A percentile compares a stretch with the other conserved stretches of the same genome.
phyloP scores from a whole-genome alignment of 1,284 basidiomycete species.

The Ustilago cynodontis region DNA sequence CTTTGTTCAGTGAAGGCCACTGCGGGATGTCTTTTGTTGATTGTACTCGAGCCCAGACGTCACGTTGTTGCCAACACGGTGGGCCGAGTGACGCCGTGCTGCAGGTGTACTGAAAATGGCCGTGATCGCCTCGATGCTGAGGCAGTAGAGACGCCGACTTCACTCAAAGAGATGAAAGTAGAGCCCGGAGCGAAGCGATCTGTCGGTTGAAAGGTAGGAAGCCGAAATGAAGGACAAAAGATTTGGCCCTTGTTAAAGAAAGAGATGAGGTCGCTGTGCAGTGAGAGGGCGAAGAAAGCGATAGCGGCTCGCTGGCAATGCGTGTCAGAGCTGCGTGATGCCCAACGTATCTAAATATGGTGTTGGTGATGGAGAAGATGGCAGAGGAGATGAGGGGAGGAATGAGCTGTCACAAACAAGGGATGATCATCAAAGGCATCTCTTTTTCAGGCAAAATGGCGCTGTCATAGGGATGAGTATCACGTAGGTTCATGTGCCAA shows the following conservation, averaged over 20 bases:
- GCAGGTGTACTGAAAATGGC: background rate
- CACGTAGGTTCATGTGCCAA: background rate
- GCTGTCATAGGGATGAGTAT: too few relatives aligned
- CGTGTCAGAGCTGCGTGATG: background rate
- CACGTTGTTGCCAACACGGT: constrained; percentile 3
- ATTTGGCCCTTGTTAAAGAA: background rate
- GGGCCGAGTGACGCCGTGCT: background rate
- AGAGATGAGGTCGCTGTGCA: background rate
- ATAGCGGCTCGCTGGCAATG: background rate
- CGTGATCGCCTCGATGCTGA: background rate
- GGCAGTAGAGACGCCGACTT: background rate
- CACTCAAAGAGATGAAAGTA: background rate
- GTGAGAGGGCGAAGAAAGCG: background rate
- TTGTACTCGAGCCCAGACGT: background rate
- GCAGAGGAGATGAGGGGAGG: background rate
- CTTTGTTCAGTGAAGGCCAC: background rate
- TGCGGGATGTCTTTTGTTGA: background rate
- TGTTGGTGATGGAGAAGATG: background rate
- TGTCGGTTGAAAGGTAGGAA: background rate
- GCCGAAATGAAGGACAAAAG: background rate
- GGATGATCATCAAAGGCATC: background rate
- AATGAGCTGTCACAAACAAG: background rate
- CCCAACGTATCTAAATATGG: background rate
- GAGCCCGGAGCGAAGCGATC: background rate
- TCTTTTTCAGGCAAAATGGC: background rate